Conservation (phyloP, 1,284 basidiomycete genomes). For the Laetiporus sulphureus region DNA sequence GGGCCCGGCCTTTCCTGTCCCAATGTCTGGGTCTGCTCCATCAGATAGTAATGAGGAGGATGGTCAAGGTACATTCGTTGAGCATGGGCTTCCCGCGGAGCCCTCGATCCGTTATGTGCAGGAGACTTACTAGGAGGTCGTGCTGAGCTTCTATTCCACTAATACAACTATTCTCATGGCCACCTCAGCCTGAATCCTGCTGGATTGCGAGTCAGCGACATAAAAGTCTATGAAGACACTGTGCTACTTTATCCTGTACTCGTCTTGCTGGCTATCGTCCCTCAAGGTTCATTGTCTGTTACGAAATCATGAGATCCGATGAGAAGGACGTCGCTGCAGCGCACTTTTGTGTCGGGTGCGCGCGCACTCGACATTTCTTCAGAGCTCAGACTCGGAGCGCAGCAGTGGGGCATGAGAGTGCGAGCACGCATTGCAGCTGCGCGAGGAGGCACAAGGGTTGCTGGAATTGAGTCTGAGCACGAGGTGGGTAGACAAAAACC, state of each 20-base stretch:
- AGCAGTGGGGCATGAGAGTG: slow-evolving; percentile 37
- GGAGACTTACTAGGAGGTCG: slow-evolving; percentile 73
- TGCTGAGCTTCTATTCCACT: slow-evolving; percentile 49
- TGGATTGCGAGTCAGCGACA: slow-evolving; percentile 38
- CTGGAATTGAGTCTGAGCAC: slow-evolving; percentile 65
- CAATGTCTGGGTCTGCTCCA: too few species aligned
- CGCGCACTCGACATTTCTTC: slow-evolving; percentile 60
- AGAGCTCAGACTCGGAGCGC: slow-evolving; percentile 55
- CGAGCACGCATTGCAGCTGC: slow-evolving; percentile 46
- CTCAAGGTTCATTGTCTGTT: slow-evolving; percentile 66
- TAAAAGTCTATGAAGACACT: slow-evolving; percentile 48
- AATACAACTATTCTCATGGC: slow-evolving; percentile 22
- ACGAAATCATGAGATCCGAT: slow-evolving; percentile 45
- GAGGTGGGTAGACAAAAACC: slow-evolving; percentile 61
- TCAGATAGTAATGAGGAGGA: too few species aligned
- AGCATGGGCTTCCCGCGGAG: slow-evolving; percentile 38
- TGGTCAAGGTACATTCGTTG: too few species aligned
- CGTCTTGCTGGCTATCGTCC: slow-evolving; percentile 68
- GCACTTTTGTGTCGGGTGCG: slow-evolving; percentile 56
- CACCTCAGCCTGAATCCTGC: slow-evolving; percentile 28
- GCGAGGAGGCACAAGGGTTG: slow-evolving; percentile 62
- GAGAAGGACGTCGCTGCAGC: slow-evolving; percentile 55
- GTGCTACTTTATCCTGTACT: slow-evolving; percentile 56
- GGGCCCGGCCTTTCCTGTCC: too few species aligned
- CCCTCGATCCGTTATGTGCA: slow-evolving; percentile 61